phyloP scores from a whole-genome alignment of 768 basidiomycete genomes.

The Cystobasidium tubakii region DNA sequence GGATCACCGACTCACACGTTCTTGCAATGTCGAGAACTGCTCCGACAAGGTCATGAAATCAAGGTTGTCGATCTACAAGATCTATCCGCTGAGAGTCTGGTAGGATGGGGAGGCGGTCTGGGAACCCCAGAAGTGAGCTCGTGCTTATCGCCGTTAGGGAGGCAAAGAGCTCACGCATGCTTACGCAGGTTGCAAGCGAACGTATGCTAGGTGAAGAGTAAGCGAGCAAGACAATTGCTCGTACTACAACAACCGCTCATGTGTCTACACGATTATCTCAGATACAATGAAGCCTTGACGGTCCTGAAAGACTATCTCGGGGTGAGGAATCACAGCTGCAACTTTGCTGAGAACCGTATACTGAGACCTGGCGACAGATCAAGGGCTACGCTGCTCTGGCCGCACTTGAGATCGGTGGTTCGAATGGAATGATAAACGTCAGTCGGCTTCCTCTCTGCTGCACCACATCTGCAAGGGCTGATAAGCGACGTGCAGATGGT shows the following conservation, averaged over 20 bases:
- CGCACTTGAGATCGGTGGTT: conserved; percentile 52
- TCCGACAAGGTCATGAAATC: conserved; percentile 55
- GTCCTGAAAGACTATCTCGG: neutral
- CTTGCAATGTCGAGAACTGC: conserved; percentile 55
- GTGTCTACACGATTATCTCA: neutral
- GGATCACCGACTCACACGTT: conserved; percentile 58
- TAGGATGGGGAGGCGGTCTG: conserved; percentile 51
- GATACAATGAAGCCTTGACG: neutral
- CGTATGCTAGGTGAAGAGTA: conserved; percentile 22
- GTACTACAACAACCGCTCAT: too few relatives aligned
- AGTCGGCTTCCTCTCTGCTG: neutral
- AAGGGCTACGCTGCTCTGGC: conserved; percentile 38
- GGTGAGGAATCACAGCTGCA: neutral
- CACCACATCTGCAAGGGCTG: neutral
- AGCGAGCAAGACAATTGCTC: neutral
- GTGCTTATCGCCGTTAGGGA: neutral
- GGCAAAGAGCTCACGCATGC: neutral
- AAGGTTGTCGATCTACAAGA: conserved; percentile 54
- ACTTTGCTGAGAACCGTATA: neutral
- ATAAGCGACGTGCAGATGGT: conserved; percentile 38
- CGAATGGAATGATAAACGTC: conserved; percentile 50
- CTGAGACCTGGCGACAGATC: conserved; percentile 38
- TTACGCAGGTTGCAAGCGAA: conserved; percentile 25
- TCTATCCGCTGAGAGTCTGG: conserved; percentile 52
- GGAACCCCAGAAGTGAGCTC: conserved; percentile 14